Evolutionary conservation across 164 flowering plant genomes (phyloP).

Genomic region (Platanus orientalis): DNA sequence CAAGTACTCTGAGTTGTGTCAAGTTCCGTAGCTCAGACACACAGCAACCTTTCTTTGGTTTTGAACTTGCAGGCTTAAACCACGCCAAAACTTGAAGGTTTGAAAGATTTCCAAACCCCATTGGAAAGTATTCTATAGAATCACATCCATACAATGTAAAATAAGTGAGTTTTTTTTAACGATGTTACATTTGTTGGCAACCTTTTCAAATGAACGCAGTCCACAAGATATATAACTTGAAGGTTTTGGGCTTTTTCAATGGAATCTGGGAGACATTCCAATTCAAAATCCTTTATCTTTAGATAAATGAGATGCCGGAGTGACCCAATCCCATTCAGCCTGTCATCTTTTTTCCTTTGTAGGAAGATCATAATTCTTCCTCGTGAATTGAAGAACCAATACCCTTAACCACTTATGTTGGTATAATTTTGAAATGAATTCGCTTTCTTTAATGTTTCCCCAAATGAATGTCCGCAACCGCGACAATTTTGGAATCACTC

Average conservation of each 20-base stretch:
- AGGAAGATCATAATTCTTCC: background rate
- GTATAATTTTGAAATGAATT: too few relatives aligned
- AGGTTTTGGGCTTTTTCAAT: background rate
- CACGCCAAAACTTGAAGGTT: background rate
- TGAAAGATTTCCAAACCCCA: too few relatives aligned
- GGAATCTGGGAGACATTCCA: background rate
- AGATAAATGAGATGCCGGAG: background rate
- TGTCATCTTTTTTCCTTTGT: background rate
- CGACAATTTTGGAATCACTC: too few relatives aligned
- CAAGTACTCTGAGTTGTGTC: too few relatives aligned
- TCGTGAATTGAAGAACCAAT: too few relatives aligned
- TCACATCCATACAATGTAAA: background rate
- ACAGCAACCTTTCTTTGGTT: background rate
- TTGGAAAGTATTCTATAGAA: background rate
- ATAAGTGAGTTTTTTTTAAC: background rate
- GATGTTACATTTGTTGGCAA: background rate
- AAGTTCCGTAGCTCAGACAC: too few relatives aligned
- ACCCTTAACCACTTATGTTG: too few relatives aligned
- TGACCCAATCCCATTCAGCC: constrained; percentile 5
- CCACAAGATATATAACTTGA: too few relatives aligned
- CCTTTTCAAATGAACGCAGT: background rate
- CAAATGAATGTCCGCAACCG: background rate
- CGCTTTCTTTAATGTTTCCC: too few relatives aligned
- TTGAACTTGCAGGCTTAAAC: background rate
- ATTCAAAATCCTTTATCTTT: background rate